A percentile compares a stretch with the other conserved stretches of the same genome.
Evolutionary conservation across 164 flowering plant species (phyloP).

Genomic region (Dillenia suffruticosa): DNA sequence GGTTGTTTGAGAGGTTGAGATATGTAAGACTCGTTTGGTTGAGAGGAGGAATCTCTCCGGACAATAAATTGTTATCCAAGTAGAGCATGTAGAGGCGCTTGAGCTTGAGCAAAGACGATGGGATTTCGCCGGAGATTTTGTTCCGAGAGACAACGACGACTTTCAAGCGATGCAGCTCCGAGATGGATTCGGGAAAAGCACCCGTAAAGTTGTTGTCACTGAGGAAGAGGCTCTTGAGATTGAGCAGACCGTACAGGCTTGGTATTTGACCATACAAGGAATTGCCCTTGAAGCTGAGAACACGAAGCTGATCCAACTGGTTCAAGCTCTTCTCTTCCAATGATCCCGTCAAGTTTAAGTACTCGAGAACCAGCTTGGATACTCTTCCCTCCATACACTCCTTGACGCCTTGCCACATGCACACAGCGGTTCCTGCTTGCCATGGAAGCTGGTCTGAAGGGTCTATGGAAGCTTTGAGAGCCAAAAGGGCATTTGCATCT

Average conservation of each 20-base stretch:
- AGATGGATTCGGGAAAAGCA: constrained; percentile 54
- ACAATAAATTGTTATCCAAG: constrained; percentile 52
- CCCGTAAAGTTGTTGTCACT: constrained; percentile 65
- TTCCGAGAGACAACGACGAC: constrained; percentile 55
- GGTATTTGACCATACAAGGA: constrained; percentile 70
- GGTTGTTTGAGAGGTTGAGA: constrained; percentile 76
- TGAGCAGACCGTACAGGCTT: constrained; percentile 49
- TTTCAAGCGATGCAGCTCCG: constrained; percentile 62
- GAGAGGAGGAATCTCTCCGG: constrained; percentile 61
- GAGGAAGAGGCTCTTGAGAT: constrained; percentile 74
- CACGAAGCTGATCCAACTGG: constrained; percentile 72
- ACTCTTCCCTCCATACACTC: constrained; percentile 71
- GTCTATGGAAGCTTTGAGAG: constrained; percentile 43
- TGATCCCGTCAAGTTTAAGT: constrained; percentile 45
- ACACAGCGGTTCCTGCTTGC: constrained; percentile 28
- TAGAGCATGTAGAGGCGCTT: constrained; percentile 46
- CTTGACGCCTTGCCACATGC: constrained; percentile 68
- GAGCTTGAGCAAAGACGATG: constrained; percentile 34
- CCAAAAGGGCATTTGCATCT: constrained; percentile 46
- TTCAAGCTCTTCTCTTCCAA: constrained; percentile 41
- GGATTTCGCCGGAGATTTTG: constrained; percentile 62
- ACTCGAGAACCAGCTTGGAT: constrained; percentile 69
- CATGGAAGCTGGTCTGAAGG: constrained; percentile 41
- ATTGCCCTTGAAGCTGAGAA: constrained; percentile 74
- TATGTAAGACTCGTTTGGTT: constrained; percentile 56